Evolutionary conservation across 1,139 yeast species (phyloP).

Genomic region (Oligophagozyma castellii): DNA sequence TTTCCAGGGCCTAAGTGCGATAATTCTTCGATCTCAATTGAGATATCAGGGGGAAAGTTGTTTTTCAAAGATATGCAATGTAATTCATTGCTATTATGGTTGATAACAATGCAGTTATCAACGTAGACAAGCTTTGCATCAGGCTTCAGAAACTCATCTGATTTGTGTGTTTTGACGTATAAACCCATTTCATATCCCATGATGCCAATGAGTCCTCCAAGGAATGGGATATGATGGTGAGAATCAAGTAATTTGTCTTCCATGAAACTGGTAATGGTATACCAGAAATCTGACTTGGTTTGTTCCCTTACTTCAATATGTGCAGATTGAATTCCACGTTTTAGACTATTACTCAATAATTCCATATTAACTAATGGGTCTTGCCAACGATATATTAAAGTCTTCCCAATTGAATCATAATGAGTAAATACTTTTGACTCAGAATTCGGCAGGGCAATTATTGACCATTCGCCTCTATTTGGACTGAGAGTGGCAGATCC

Average conservation of each 20-base stretch:
- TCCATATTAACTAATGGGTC: slow-evolving; percentile 9
- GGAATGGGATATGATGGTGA: slow-evolving; percentile 43
- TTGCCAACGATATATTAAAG: slow-evolving; percentile 20
- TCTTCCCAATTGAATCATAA: slow-evolving; percentile 27
- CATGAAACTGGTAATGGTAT: slow-evolving; percentile 39
- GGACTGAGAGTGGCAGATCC: slow-evolving; percentile 18
- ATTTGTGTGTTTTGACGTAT: slow-evolving; percentile 12
- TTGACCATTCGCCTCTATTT: slow-evolving; percentile 61
- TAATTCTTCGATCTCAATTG: slow-evolving; percentile 2
- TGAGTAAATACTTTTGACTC: slow-evolving; percentile 53
- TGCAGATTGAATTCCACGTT: neutral
- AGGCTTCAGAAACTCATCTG: slow-evolving; percentile 26
- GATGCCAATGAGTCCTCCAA: slow-evolving; percentile 81
- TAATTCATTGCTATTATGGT: slow-evolving; percentile 35
- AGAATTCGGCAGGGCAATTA: slow-evolving; percentile 56
- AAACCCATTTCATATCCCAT: slow-evolving; percentile 79
- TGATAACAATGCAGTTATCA: slow-evolving; percentile 48
- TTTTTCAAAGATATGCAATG: slow-evolving; percentile 40
- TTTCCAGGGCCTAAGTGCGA: slow-evolving; percentile 2
- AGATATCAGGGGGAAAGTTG: slow-evolving; percentile 12
- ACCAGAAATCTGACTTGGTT: slow-evolving; percentile 19
- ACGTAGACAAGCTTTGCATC: slow-evolving; percentile 66
- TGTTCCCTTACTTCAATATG: slow-evolving; percentile 9
- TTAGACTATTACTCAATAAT: slow-evolving; percentile 2
- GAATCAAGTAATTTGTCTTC: slow-evolving; percentile 14